These are phyloP conservation scores for Raffaelea deltoideospora DNA, from an alignment of 2,329 filamentous ascomycete species.

Conservation along the genomic window DNA sequence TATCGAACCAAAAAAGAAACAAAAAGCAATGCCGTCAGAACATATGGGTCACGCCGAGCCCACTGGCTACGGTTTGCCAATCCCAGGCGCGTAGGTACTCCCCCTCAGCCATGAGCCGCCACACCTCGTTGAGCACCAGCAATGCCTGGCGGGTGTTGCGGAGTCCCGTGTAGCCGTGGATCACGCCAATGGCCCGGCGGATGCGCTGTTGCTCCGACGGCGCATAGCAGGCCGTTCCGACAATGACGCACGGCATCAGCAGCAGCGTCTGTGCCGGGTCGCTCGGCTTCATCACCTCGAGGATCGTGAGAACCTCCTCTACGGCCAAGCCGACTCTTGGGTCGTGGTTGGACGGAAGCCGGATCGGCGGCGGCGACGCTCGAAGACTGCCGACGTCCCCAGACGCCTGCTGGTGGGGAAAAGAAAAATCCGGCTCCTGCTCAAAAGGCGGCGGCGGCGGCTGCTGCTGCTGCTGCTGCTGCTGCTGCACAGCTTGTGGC, in stretches of 20 bases:
- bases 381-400: slow-evolving; percentile 1
- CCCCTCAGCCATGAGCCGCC: slow-evolving; percentile 41
- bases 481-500: no score
- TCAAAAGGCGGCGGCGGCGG: neutral
- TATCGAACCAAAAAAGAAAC: neutral
- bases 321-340: slow-evolving; percentile 37
- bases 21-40: slow-evolving; percentile 13
- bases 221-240: slow-evolving; percentile 45
- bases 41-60: slow-evolving; percentile 40
- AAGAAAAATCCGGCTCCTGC: neutral
- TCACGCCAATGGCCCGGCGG: slow-evolving; percentile 29
- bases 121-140: slow-evolving; percentile 41
- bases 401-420: no score
- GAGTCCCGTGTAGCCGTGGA: slow-evolving; percentile 44
- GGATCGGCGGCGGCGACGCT: slow-evolving; percentile 29
- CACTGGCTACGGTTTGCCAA: slow-evolving; percentile 41
- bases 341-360: slow-evolving; percentile 33
- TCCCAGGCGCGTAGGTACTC: slow-evolving; percentile 48
- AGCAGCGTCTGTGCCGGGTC: slow-evolving; percentile 46
- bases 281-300: slow-evolving; percentile 38
- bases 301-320: slow-evolving; percentile 37
- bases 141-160: slow-evolving; percentile 39
- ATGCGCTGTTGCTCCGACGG: slow-evolving; percentile 36
- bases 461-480: no score
- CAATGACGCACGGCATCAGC: slow-evolving; percentile 43